Evolutionary conservation across 2,329 filamentous ascomycete genomes (phyloP), one percentile per base, ranked within the genome.

Genomic region (Lasiodiplodia theobromae): DNA sequence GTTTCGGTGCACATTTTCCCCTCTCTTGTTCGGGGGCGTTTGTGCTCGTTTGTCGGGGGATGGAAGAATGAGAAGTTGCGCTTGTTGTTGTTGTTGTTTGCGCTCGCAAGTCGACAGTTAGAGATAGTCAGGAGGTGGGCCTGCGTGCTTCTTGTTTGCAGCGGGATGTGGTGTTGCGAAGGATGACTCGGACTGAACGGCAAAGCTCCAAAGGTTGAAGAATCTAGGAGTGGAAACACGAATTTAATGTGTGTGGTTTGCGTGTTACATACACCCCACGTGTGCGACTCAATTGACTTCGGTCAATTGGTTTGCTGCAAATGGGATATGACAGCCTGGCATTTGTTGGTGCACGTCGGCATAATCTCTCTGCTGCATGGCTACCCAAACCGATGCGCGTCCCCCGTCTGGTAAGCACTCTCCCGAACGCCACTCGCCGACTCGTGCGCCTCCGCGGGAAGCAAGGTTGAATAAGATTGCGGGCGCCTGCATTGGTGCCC

Each of bases 1-100:
- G 40, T 63, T 63, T 63, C 58, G 58, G 58, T 63, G 58, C 58
- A 63, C 58, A 63, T 63, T 52, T 11, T n/a, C 37, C 37, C 25
- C 37, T 34, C 18, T 7, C 23, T 40, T 44, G 1, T 58, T 28
- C 14, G 8, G 2, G 8, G 8, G 31, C 31, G 31, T 34, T 34
- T 34, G 31, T 34, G 31, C 31, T 34, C 31, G 31, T 34, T 34
- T 34, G 31, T 34, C 31, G 40, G 5, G 28, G 28, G 28, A 28
- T 28, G 28, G 28, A 28, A 18, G 6, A 3, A 44, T n/a, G 12
- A 28, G 23, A 52, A n/a, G 28, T 28, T 21, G 21, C 23, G 49
- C 21, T 52, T 52, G 49, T 52, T 52, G 31, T 23, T 23, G 23
- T 8, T 31, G 31, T 34, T 10, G 31, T 34, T 34, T 34, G 31